These are phyloP conservation scores for Panaeolus papilionaceus DNA, from an alignment of 768 basidiomycete genomes.

Conservation along the genomic window DNA sequence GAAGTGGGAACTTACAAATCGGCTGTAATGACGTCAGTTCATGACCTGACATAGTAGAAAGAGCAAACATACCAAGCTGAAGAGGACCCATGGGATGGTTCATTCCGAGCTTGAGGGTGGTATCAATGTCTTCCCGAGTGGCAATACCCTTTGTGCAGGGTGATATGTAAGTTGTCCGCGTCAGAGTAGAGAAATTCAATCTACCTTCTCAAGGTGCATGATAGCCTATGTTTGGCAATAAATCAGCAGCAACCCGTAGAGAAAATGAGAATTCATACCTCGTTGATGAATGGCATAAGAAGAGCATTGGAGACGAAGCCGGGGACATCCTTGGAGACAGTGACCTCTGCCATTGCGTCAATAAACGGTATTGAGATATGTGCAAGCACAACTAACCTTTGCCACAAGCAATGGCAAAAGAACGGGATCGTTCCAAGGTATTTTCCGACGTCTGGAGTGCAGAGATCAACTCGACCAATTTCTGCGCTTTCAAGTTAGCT, in stretches of 20 bases:
- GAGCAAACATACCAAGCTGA: constrained; percentile 66
- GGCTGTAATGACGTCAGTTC: constrained; percentile 38
- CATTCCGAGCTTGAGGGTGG: constrained; percentile 93
- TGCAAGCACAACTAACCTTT: constrained; percentile 61
- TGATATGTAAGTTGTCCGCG: neutral
- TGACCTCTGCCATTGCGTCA: constrained; percentile 66
- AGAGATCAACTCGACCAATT: constrained; percentile 94
- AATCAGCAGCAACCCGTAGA: neutral
- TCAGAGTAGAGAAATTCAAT: neutral
- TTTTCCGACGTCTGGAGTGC: constrained; percentile 87
- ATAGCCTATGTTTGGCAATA: constrained; percentile 63
- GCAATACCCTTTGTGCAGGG: constrained; percentile 71
- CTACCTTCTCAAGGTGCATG: constrained; percentile 89
- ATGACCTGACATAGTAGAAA: neutral
- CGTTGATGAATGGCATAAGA: constrained; percentile 97
- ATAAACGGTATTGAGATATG: constrained; percentile 1
- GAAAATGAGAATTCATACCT: constrained; percentile 50
- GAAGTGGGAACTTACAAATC: constrained; percentile 55
- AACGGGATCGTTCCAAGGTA: constrained; percentile 75
- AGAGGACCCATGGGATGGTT: constrained; percentile 95
- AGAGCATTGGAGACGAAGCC: constrained; percentile 96
- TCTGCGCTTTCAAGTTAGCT: constrained; percentile 47
- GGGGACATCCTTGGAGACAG: constrained; percentile 89
- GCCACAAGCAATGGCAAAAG: constrained; percentile 88
- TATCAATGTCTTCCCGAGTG: constrained; percentile 94